Percentiles rank a stretch among this genome's conserved stretches.
Conservation (phyloP, 2,329 filamentous ascomycete species). For the Colletotrichum sp. region DNA sequence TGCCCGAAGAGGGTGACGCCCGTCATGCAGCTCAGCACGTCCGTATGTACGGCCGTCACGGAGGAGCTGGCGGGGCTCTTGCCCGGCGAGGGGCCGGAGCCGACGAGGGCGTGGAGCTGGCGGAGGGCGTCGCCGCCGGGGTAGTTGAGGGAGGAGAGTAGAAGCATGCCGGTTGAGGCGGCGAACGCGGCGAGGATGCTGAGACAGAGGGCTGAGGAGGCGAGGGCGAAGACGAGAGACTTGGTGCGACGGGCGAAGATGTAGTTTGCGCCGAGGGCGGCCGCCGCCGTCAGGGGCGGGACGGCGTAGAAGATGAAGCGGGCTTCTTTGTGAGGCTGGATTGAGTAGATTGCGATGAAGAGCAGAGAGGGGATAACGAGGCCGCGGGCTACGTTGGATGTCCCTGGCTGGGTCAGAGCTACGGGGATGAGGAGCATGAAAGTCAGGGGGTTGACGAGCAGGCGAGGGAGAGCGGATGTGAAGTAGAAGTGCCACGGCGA, state of each 20-base stretch:
- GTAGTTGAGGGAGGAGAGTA: constrained; percentile 88
- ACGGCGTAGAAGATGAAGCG: constrained; percentile 92
- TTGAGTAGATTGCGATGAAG: constrained; percentile 82
- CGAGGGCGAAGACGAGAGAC: constrained; percentile 55
- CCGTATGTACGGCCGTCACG: constrained; percentile 61
- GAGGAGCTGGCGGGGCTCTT: constrained; percentile 20
- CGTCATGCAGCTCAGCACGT: constrained; percentile 71
- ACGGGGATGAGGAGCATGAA: constrained; percentile 60
- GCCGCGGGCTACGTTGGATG: constrained; percentile 44
- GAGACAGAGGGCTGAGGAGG: constrained; percentile 58
- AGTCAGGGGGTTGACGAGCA: constrained; percentile 80
- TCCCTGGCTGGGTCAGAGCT: constrained; percentile 54
- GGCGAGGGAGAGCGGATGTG: constrained; percentile 76
- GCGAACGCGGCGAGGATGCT: constrained; percentile 67
- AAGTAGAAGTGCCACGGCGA: constrained; percentile 90
- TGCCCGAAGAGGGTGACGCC: constrained; percentile 71
- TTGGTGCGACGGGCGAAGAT: constrained; percentile 72
- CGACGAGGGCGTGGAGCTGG: constrained; percentile 50
- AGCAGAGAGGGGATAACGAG: constrained; percentile 70
- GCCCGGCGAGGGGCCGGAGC: constrained; percentile 27
- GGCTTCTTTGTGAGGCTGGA: constrained; percentile 94
- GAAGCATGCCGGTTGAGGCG: constrained; percentile 70
- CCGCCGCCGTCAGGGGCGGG: constrained; percentile 79
- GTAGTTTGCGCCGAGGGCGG: constrained; percentile 75
- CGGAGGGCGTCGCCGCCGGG: constrained; percentile 83